Conservation (phyloP, 2,329 filamentous ascomycete genomes). For the Keithomyces neogunnii region DNA sequence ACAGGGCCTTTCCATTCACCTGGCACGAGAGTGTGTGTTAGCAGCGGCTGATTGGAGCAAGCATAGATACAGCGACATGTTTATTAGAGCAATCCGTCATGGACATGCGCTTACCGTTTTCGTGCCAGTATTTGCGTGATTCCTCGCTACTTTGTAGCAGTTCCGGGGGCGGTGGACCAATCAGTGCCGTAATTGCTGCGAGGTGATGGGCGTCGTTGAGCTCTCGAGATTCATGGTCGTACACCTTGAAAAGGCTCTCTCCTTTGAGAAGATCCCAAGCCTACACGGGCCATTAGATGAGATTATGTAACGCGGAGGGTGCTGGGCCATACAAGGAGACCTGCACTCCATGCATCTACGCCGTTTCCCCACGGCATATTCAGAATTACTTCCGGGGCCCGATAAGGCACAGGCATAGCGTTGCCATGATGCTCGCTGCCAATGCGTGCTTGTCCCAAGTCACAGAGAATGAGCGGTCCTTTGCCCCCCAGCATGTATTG, state of each 20-base stretch:
- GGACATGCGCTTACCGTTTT: constrained; percentile 13
- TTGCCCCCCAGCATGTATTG: constrained; percentile 21
- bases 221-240: constrained; percentile 13
- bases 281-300: constrained; percentile 1
- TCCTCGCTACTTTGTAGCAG: constrained; percentile 14
- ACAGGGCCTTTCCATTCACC: constrained; percentile 18
- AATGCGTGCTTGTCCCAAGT: constrained; percentile 29
- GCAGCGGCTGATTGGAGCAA: not conserved
- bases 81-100: not conserved
- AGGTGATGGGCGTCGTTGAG: constrained; percentile 19
- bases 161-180: constrained; percentile 18
- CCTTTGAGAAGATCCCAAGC: constrained; percentile 1
- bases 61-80: not conserved
- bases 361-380: constrained; percentile 23
- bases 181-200: constrained; percentile 18
- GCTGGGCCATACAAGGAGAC: constrained; percentile 19
- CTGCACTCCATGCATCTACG: constrained; percentile 28
- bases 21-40: constrained; percentile 4
- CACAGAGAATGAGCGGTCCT: constrained; percentile 22
- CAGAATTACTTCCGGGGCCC: constrained; percentile 29
- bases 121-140: constrained; percentile 17
- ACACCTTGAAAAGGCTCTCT: constrained; percentile 4
- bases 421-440: constrained; percentile 13
- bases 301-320: not conserved
- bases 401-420: constrained; percentile 21